Percentiles rank a stretch among this genome's conserved stretches.
These are phyloP conservation scores for Henckelia pumila DNA, from an alignment of 257 asterid genomes.

Conservation along the genomic window DNA sequence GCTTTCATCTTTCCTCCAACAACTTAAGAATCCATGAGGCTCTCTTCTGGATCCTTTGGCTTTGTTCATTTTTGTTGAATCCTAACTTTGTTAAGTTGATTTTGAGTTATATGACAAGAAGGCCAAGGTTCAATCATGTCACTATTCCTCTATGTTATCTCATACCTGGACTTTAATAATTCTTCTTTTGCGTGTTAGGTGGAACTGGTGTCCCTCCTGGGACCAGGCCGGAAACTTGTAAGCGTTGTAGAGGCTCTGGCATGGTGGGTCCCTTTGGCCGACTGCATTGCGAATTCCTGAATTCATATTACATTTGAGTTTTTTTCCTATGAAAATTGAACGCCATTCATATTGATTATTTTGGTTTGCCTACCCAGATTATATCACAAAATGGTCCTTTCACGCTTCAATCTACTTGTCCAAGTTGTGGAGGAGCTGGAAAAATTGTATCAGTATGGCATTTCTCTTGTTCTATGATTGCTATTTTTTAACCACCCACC, in stretches of 20 bases:
- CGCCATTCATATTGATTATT: not conserved
- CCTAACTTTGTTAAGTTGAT: slow-evolving; percentile 2
- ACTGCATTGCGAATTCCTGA: slow-evolving; percentile 14
- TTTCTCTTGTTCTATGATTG: slow-evolving; percentile 7
- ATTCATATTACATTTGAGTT: slow-evolving; percentile 11
- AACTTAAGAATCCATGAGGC: slow-evolving; percentile 9
- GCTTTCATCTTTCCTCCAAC: slow-evolving; percentile 19
- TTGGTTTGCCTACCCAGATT: slow-evolving; percentile 37
- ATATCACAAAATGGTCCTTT: slow-evolving; percentile 54
- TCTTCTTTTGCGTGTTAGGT: slow-evolving; percentile 44
- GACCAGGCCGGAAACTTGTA: slow-evolving; percentile 85
- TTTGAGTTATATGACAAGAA: slow-evolving; percentile 1
- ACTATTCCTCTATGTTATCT: not conserved
- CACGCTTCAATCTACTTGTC: slow-evolving; percentile 57
- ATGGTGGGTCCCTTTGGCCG: slow-evolving; percentile 45
- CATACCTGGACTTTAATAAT: not conserved
- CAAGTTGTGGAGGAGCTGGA: slow-evolving; percentile 67
- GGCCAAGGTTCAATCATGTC: not conserved
- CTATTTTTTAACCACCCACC: not conserved
- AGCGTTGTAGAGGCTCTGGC: slow-evolving; percentile 83
- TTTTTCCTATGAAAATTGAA: slow-evolving; percentile 4
- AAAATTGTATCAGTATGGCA: slow-evolving; percentile 70
- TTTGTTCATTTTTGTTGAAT: slow-evolving; percentile 2
- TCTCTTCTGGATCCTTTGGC: slow-evolving; percentile 11
- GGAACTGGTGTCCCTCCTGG: slow-evolving; percentile 97